phyloP scores from a whole-genome alignment of 176 grass and related monocot genomes.

The Elymus sibiricus region DNA sequence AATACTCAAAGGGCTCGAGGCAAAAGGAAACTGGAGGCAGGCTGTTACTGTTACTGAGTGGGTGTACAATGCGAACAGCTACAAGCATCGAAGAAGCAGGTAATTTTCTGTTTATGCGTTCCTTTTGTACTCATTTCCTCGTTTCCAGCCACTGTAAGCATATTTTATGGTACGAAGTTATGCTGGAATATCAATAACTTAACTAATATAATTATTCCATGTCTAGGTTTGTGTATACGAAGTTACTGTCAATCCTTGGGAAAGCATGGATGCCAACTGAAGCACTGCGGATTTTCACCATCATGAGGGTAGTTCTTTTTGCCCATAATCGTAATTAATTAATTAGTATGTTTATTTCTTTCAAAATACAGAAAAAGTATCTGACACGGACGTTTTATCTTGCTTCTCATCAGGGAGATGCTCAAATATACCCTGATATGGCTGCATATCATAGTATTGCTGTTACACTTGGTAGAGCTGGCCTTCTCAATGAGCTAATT shows the following conservation, averaged over 20 bases:
- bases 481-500: constrained; percentile 74
- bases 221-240: constrained; percentile 94
- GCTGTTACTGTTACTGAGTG: constrained; percentile 77
- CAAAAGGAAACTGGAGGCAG: constrained; percentile 69
- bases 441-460: constrained; percentile 90
- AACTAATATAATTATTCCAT: constrained; percentile 14
- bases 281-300: constrained; percentile 69
- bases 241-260: constrained; percentile 76
- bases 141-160: background rate
- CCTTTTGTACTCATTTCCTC: background rate
- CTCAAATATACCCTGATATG: constrained; percentile 94
- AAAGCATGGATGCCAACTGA: constrained; percentile 75
- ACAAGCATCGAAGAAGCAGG: constrained; percentile 87
- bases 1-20: constrained; percentile 69
- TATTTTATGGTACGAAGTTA: background rate
- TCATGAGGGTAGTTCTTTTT: constrained; percentile 56
- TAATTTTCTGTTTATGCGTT: constrained; percentile 18
- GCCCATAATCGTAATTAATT: background rate
- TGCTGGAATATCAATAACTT: background rate
- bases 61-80: constrained; percentile 75
- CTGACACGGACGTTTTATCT: constrained; percentile 7
- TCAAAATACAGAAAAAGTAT: background rate
- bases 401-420: constrained; percentile 55
- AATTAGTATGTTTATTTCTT: background rate
- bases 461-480: constrained; percentile 87